Base-by-base conservation (phyloP, 129 eudicot species). In the Flaveria ramosissima region DNA sequence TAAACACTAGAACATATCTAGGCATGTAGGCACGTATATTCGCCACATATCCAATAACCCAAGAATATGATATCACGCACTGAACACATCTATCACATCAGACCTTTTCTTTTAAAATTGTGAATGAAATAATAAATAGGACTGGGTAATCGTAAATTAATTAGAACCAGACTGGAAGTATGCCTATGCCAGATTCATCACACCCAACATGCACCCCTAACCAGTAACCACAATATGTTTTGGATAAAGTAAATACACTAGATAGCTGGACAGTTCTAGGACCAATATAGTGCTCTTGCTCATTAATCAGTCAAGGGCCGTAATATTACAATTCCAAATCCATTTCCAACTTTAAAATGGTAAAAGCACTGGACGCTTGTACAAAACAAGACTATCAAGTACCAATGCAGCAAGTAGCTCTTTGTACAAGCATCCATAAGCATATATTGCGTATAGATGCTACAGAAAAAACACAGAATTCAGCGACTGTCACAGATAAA, bases 371-470 rank as follows among this genome's bases (percentile, higher is more conserved):
- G 39, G 73, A 11, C 12, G 41, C 73, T 68, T 68, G 73, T 68
- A 43, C 56, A 51, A 68, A 21, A 68, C 73, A 20, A 68, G 56
- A 68, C 73, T 68, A 68, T 12, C 13, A 36, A 43, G 55, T 68
- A 68, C 12, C 20, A 21, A 69, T 43, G 73, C 21, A 24, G 20
- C 57, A 8, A 69, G 59, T 46, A 19, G 73, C 20, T 12, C 5
- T 21, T 45, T 21, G 56, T 11, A 21, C 43, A 48, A 14, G 75
- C 42, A 26, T 70, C 59, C 19, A 21, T 57, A 23, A 61, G 42
- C 68, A 24, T 27, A 27, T 27, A 61, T 61, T 27, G 42, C 4
- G n/a, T 14, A 32, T 15, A 64, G 21, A 64, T 1, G 70, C 36
- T 15, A 5, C 3, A 62, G 9, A 27, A 11, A 62, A 62, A 26